These are phyloP conservation scores for Edaphochlamys debaryana DNA, from an alignment of 139 green algal genomes.

Conservation along the genomic window DNA sequence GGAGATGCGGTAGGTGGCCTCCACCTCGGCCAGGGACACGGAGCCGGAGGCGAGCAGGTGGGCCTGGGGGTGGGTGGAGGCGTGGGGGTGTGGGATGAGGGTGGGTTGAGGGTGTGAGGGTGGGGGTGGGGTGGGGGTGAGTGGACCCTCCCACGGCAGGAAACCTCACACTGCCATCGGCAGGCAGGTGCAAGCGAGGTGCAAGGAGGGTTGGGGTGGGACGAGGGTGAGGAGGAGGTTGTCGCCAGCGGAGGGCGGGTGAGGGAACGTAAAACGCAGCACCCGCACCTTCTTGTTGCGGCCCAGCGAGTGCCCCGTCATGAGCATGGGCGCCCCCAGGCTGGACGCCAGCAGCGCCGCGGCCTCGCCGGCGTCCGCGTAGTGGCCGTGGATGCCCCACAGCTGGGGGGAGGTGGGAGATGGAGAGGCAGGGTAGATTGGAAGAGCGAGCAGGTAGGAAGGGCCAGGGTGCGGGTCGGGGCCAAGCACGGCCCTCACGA, in stretches of 20 bases:
- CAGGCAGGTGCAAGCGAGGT: too few species aligned
- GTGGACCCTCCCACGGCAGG: not conserved
- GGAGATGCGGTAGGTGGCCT: slow-evolving; percentile 90
- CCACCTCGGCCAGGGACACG: slow-evolving; percentile 82
- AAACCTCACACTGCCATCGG: too few species aligned
- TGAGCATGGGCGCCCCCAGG: slow-evolving; percentile 89
- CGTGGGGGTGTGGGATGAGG: not conserved
- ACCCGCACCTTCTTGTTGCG: slow-evolving; percentile 78
- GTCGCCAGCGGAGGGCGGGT: too few species aligned
- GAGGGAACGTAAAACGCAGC: too few species aligned
- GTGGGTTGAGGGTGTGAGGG: not conserved
- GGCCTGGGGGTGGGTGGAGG: slow-evolving; percentile 20
- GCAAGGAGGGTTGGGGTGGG: too few species aligned
- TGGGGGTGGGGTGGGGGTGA: not conserved
- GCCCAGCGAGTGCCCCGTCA: slow-evolving; percentile 94
- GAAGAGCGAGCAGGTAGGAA: too few species aligned
- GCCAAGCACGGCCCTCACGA: too few species aligned
- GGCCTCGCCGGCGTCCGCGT: slow-evolving; percentile 84
- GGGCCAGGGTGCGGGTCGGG: too few species aligned
- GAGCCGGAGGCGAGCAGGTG: slow-evolving; percentile 58
- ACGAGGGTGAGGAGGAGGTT: too few species aligned
- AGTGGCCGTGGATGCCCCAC: slow-evolving; percentile 79
- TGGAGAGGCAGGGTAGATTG: too few species aligned
- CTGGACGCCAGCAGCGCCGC: slow-evolving; percentile 80
- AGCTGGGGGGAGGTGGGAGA: slow-evolving; percentile 51